Base-by-base conservation (phyloP, 805 yeast genomes). In the Zygosaccharomyces bailii region DNA sequence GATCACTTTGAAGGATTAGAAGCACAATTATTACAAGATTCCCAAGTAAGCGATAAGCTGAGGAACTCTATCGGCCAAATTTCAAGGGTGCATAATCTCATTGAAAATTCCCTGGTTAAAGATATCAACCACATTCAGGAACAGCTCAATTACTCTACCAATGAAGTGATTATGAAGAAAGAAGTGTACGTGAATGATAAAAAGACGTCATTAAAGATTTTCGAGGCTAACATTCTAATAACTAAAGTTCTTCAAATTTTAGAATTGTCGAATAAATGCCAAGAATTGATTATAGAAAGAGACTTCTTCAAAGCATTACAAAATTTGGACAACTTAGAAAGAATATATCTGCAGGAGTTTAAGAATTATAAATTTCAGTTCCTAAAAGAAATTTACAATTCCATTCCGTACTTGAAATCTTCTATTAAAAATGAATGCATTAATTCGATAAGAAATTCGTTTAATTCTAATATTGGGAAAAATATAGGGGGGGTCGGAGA, bases 231-330 rank as follows among this genome's bases (percentile, higher is more conserved):
- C 5, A 73, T 76, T 31, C 79, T 87, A 16, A 77, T 91, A 27
- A 79, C 76, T 43, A 73, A 81, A 39, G 84, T 95, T 53, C 70
- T 90, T 18, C 88, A 84, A 51, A 90, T 90, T 7, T 72, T 91
- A 44, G 96, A 90, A 57, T 75, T 85, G 53, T 85, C 95, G 11
- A 90, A 89, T 65, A 85, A 82, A 56, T 86, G 89, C 39, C 87
- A 88, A 59, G 90, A 86, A 31, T 70, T 90, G 58, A 84, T 88
- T 49, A 77, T 80, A 42, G 80, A 79, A 47, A 80, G 80, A 55
- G 81, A 82, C 54, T 86, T 86, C 55, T 90, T 87, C 61, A 85
- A 85, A 48, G 97, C 97, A 0, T 76, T 93, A 54, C 87, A 88
- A 62, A 78, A 84, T 53, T 69, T 89, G 41, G 90, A 88, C 48